Evolutionary conservation across 1,284 basidiomycete species (phyloP).

Genomic region (Naganishia liquefaciens): DNA sequence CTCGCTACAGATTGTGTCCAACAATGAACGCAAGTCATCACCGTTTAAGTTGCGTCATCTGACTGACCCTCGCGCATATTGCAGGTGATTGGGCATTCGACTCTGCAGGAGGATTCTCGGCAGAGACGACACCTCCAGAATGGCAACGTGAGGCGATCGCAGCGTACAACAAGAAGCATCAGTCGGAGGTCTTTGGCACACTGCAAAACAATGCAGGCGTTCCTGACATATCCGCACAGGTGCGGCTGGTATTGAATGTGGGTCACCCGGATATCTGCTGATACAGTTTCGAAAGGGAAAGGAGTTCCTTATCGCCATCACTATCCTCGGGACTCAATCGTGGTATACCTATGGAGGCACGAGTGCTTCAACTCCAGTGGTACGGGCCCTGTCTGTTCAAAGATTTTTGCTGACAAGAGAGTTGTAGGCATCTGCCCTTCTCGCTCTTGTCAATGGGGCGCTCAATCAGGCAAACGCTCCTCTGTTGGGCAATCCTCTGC

Average conservation of each 20-base stretch:
- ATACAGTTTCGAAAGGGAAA: slow-evolving; percentile 4
- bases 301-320: slow-evolving; percentile 23
- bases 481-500: slow-evolving; percentile 4
- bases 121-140: not conserved
- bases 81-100: slow-evolving; percentile 20
- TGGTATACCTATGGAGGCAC: slow-evolving; percentile 23
- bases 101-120: slow-evolving; percentile 16
- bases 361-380: slow-evolving; percentile 17
- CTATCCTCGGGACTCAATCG: not conserved
- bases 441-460: slow-evolving; percentile 14
- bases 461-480: slow-evolving; percentile 10
- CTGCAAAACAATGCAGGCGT: slow-evolving; percentile 20
- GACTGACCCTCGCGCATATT: not conserved
- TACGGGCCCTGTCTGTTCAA: too few species aligned
- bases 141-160: slow-evolving; percentile 11
- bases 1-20: slow-evolving; percentile 17
- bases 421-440: not conserved
- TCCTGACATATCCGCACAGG: slow-evolving; percentile 16
- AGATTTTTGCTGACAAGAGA: too few species aligned
- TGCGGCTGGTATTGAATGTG: not conserved
- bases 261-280: not conserved
- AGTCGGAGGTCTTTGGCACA: not conserved
- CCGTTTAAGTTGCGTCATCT: not conserved
- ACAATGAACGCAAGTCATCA: slow-evolving; percentile 12
- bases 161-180: slow-evolving; percentile 2